Percentiles rank a stretch among this genome's conserved stretches.
These are phyloP conservation scores for Fonsecaea multimorphosa DNA, from an alignment of 2,329 filamentous ascomycete species.

Conservation along the genomic window DNA sequence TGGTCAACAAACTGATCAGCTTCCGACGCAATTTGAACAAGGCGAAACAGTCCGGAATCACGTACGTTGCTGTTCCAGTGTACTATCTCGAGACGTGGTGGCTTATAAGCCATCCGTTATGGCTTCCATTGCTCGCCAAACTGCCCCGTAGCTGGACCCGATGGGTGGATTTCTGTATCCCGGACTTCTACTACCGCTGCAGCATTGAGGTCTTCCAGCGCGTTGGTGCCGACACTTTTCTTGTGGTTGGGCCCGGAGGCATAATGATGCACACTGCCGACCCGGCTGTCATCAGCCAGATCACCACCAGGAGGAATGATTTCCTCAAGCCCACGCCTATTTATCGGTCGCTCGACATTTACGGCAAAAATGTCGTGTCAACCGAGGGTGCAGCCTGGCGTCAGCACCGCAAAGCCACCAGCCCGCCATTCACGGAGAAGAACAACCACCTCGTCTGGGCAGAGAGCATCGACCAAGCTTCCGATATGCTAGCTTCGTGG, in stretches of 20 bases:
- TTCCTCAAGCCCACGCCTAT: slow-evolving; percentile 72
- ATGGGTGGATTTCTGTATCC: slow-evolving; percentile 51
- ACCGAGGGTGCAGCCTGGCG: slow-evolving; percentile 74
- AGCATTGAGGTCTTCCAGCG: slow-evolving; percentile 60
- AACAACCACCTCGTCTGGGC: slow-evolving; percentile 72
- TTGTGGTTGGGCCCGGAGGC: slow-evolving; percentile 65
- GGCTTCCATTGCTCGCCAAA: slow-evolving; percentile 51
- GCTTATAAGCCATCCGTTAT: slow-evolving; percentile 54
- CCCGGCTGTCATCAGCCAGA: slow-evolving; percentile 69
- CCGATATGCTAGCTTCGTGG: slow-evolving; percentile 67
- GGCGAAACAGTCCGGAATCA: slow-evolving; percentile 42
- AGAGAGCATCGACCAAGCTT: slow-evolving; percentile 68
- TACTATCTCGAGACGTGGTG: slow-evolving; percentile 52
- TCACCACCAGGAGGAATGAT: slow-evolving; percentile 69
- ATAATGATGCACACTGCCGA: slow-evolving; percentile 65
- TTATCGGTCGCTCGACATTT: slow-evolving; percentile 67
- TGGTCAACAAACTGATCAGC: slow-evolving; percentile 17
- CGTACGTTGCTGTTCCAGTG: slow-evolving; percentile 41
- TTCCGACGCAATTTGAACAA: slow-evolving; percentile 38
- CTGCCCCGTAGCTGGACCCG: slow-evolving; percentile 51
- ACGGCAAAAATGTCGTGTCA: slow-evolving; percentile 73
- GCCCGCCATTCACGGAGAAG: slow-evolving; percentile 76
- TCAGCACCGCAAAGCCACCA: slow-evolving; percentile 73
- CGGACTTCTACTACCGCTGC: slow-evolving; percentile 39
- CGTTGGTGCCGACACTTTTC: slow-evolving; percentile 65